Evolutionary conservation across 2,329 filamentous ascomycete genomes (phyloP), one percentile per base, ranked within the genome.

Genomic region (Talaromyces sp.): DNA sequence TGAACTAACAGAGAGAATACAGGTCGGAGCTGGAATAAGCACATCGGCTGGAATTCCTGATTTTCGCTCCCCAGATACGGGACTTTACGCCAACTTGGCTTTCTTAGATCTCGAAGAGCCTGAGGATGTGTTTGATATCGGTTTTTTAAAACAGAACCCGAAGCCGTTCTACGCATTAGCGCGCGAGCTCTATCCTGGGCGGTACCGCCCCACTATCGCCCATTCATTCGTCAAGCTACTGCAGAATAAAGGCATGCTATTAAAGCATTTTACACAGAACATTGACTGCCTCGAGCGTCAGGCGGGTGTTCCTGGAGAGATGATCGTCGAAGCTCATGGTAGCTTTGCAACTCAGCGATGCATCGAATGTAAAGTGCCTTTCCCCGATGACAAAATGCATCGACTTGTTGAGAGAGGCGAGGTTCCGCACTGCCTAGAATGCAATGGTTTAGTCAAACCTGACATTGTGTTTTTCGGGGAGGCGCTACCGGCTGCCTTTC

Each of bases 391-490:
- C 3, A 72, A 83, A 60, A 96, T 97, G 88, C 82, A 81, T 64
- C 75, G 83, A 57, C 83, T 86, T 54, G 85, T 97, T 19, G 74
- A 80, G 3, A 78, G 77, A 32, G 87, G 84, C 20, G 78, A 84
- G 22, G 88, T 96, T 0, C 90, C 93, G 0, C 79, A 76, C 55
- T 97, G 93, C 69, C 66, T 77, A 8, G 69, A 75, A 17, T 97
- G 93, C 69, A 77, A 82, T 32, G 92, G 92, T 0, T 76, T 94
- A 2, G 90, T 97, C 33, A 97, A 97, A 75, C 92, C 92, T 0
- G 90, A 96, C 65, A 96, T 97, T 67, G 91, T 96, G 30, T 97
- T 97, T 75, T 97, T 96, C 63, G 91, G 91, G 46, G 91, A 95
- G 68, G 72, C 82, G 1, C 74, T 92, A 2, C 89, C 89, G 0